Base-by-base conservation (phyloP, 2,329 filamentous ascomycete genomes). In the Aspergillus novoparasiticus region DNA sequence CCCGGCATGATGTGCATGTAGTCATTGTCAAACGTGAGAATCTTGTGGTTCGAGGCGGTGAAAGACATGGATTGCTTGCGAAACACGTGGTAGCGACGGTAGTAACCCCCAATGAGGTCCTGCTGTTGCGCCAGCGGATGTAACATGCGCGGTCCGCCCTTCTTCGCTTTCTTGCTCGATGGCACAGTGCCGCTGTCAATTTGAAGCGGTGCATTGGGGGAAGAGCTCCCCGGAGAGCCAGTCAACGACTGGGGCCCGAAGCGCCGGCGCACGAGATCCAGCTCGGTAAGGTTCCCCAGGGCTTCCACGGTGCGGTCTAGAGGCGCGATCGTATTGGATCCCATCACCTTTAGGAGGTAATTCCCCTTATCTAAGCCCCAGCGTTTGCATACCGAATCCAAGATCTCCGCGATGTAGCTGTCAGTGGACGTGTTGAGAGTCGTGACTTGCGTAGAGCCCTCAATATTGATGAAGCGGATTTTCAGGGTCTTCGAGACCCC, bases 11-110 rank as follows among this genome's bases (percentile, higher is more conserved):
- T 87, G 72, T 89, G 87, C 75, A 90, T 84, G 71, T 88, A 89
- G 68, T 90, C 87, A 58, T 85, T 86, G 67, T 89, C 87, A 57
- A 90, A 85, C 9, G 87, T 84, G 26, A 90, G 77, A 14, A 87
- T 85, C 46, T 86, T 83, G 23, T 86, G 84, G 56, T 86, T 86
- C 5, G 84, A 85, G 8, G 85, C 84, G 0, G 87, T 84, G 66
- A 90, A 89, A 2, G 85, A 87, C 79, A 89, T 87, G 32, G 87
- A 85, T 69, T 89, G 87, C 73, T 89, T 89, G 69, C 87, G 85
- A 32, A 85, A 83, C 21, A 90, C 87, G 59, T 85, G 83, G 75
- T 88, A 90, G 36, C 87, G 85, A 61, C 87, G 86, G 75, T 88
- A 88, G 64, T 83, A 82, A 23, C 78, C 80, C 21, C 80, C 80